Evolutionary conservation across 768 basidiomycete genomes (phyloP).

Genomic region (Cubamyces sp.): DNA sequence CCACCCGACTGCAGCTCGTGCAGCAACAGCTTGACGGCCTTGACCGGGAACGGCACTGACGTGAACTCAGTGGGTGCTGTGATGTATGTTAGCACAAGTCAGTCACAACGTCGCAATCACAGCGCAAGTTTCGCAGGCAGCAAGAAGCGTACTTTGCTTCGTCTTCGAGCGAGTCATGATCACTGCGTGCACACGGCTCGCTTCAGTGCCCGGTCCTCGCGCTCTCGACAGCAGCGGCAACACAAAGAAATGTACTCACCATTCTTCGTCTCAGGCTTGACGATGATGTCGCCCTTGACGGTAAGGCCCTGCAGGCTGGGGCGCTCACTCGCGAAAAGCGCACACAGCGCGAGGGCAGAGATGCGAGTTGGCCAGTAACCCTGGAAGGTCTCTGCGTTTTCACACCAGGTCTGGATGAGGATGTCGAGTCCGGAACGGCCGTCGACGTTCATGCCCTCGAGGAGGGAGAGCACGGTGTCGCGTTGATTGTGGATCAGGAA

Average conservation of each 20-base stretch:
- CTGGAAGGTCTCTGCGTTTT: constrained; percentile 92
- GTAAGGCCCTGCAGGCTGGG: constrained; percentile 64
- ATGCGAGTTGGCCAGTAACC: constrained; percentile 92
- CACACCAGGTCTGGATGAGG: constrained; percentile 91
- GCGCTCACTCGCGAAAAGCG: constrained; percentile 70
- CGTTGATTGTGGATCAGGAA: constrained; percentile 90
- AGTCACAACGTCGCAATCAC: constrained; percentile 17
- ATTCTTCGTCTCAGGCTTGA: constrained; percentile 78
- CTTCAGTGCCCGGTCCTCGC: constrained; percentile 4
- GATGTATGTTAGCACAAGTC: constrained; percentile 18
- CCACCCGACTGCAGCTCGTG: constrained; percentile 83
- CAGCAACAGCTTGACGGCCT: constrained; percentile 88
- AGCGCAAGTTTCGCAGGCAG: constrained; percentile 8
- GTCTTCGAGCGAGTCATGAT: constrained; percentile 97
- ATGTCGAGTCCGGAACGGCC: constrained; percentile 78
- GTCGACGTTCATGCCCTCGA: constrained; percentile 67
- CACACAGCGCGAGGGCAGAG: constrained; percentile 79
- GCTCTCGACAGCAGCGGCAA: neutral
- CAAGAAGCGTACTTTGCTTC: constrained; percentile 68
- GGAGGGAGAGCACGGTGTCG: constrained; percentile 74
- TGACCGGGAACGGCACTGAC: constrained; percentile 84
- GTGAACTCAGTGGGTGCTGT: constrained; percentile 88
- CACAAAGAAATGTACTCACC: constrained; percentile 52
- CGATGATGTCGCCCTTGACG: constrained; percentile 92
- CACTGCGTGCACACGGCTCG: constrained; percentile 48